Percentiles rank a stretch among this genome's conserved stretches.
These are phyloP conservation scores for Xylariaceae sp. DNA, from an alignment of 2,329 filamentous ascomycete species.

Conservation along the genomic window DNA sequence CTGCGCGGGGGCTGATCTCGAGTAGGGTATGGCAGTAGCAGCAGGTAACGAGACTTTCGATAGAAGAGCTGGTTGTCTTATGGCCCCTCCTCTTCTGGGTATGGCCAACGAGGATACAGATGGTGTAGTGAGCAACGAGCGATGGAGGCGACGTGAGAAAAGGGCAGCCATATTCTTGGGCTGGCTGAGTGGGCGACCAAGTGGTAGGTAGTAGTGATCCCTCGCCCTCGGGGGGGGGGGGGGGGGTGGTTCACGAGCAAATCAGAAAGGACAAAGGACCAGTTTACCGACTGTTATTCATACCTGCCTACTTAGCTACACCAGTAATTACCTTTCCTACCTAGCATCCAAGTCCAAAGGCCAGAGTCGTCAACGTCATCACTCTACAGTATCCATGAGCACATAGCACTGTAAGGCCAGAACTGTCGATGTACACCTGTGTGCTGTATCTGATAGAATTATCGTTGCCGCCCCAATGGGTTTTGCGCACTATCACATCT, in stretches of 20 bases:
- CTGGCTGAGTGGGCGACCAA: neutral
- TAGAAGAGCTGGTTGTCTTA: neutral
- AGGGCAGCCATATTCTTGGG: neutral
- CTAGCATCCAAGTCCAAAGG: too few species aligned
- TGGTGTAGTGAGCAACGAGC: neutral
- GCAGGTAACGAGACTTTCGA: neutral
- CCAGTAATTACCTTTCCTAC: too few species aligned
- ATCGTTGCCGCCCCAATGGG: too few species aligned
- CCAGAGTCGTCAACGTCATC: neutral
- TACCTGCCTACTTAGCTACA: too few species aligned
- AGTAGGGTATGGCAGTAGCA: neutral
- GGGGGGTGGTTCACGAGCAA: neutral
- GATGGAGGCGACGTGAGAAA: neutral
- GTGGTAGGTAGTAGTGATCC: neutral
- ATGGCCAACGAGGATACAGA: neutral
- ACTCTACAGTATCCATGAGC: too few species aligned
- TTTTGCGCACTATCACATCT: too few species aligned
- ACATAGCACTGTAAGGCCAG: too few species aligned
- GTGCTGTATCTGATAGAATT: too few species aligned
- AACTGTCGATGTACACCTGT: neutral
- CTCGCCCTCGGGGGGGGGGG: too few species aligned
- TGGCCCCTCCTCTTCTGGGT: neutral
- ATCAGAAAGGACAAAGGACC: too few species aligned
- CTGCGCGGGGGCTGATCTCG: neutral
- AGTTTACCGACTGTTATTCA: too few species aligned